Percentiles rank a stretch among this genome's conserved stretches.
Evolutionary conservation across 768 basidiomycete species (phyloP).

Genomic region (Leucocoprinus sp.): DNA sequence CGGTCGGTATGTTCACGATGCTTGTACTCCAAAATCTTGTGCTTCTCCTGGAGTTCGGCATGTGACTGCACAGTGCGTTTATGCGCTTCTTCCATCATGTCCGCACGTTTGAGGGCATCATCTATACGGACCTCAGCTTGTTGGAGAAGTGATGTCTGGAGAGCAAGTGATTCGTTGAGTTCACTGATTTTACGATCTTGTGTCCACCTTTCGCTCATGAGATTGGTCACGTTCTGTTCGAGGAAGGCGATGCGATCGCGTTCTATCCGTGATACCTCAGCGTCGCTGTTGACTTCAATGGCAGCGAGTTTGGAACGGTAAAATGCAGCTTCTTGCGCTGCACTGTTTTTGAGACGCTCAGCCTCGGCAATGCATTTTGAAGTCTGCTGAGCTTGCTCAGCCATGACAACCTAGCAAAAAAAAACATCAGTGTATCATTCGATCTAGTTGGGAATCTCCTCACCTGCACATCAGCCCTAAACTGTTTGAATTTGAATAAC

Average conservation of each 20-base stretch:
- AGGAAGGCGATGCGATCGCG: constrained; percentile 69
- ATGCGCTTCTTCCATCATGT: constrained; percentile 62
- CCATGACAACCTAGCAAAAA: constrained; percentile 52
- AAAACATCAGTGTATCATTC: constrained; percentile 5
- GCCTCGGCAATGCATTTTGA: constrained; percentile 76
- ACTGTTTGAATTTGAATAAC: constrained; percentile 78
- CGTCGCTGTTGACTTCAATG: constrained; percentile 59
- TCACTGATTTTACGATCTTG: constrained; percentile 69
- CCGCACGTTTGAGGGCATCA: constrained; percentile 71
- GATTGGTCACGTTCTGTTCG: constrained; percentile 57
- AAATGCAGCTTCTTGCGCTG: constrained; percentile 90
- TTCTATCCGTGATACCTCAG: constrained; percentile 65
- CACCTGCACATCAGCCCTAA: constrained; percentile 82
- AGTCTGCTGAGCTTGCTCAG: constrained; percentile 65
- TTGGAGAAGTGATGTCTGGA: constrained; percentile 70
- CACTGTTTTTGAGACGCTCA: constrained; percentile 66
- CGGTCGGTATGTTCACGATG: constrained; percentile 73
- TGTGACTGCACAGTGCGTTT: constrained; percentile 56
- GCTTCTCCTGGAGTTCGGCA: constrained; percentile 59
- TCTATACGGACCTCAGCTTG: constrained; percentile 72
- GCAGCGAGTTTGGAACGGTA: constrained; percentile 94
- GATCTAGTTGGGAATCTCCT: constrained; percentile 17
- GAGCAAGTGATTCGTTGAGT: constrained; percentile 60
- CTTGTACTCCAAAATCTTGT: constrained; percentile 49
- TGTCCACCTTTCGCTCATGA: constrained; percentile 53